Percentiles rank a stretch among this genome's conserved stretches.
These are phyloP conservation scores for Amphirosellinia nigrospora DNA, from an alignment of 495 filamentous ascomycete genomes.

Conservation along the genomic window DNA sequence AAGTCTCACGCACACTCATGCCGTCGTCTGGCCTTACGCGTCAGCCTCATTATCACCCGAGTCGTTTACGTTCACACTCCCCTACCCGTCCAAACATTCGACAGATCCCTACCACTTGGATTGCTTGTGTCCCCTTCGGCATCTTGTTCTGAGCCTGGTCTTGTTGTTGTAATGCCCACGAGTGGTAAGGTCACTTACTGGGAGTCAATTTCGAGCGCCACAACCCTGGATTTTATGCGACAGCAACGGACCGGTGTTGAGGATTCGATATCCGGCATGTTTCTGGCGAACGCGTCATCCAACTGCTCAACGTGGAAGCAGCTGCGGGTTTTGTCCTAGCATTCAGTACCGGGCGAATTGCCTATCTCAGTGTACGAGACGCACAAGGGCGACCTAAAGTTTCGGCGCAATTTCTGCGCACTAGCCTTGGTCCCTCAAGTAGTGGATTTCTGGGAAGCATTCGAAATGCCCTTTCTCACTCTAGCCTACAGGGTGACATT, in stretches of 20 bases:
- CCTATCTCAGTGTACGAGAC: slow-evolving; percentile 84
- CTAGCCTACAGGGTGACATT: slow-evolving; percentile 72
- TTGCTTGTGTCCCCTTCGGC: slow-evolving; percentile 76
- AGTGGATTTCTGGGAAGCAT: slow-evolving; percentile 78
- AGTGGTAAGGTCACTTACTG: slow-evolving; percentile 89
- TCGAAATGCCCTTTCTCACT: slow-evolving; percentile 69
- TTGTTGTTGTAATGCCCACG: slow-evolving; percentile 81
- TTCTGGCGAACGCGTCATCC: slow-evolving; percentile 78
- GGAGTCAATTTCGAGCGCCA: slow-evolving; percentile 88
- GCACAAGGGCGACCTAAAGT: slow-evolving; percentile 83
- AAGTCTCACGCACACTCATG: slow-evolving; percentile 76
- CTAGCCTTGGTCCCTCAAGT: slow-evolving; percentile 52
- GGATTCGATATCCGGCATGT: slow-evolving; percentile 70
- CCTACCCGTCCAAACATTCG: slow-evolving; percentile 67
- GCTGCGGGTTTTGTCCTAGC: slow-evolving; percentile 83
- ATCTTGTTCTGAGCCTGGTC: slow-evolving; percentile 75
- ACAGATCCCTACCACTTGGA: slow-evolving; percentile 78
- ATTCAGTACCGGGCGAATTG: slow-evolving; percentile 83
- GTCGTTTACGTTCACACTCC: slow-evolving; percentile 76
- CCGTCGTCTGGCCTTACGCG: slow-evolving; percentile 88
- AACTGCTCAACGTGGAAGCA: slow-evolving; percentile 78
- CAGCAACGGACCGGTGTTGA: slow-evolving; percentile 81
- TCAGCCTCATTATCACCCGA: slow-evolving; percentile 67
- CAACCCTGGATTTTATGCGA: slow-evolving; percentile 73
- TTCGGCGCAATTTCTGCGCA: slow-evolving; percentile 73